Base-by-base conservation (phyloP, 2,329 filamentous ascomycete species). In the Dothistroma pini region DNA sequence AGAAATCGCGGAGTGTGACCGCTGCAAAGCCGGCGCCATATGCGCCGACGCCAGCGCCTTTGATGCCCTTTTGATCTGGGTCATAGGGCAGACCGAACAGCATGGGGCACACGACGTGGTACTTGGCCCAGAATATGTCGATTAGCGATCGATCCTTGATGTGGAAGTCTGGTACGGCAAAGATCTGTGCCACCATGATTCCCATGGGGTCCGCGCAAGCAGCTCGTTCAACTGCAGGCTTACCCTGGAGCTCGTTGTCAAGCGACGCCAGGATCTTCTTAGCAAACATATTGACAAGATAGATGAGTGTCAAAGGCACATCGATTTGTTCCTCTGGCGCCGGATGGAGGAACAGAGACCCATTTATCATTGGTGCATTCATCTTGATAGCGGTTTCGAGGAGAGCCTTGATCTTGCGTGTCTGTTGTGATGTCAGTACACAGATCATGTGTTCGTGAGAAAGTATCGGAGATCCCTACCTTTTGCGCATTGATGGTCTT, bases 51-150 rank as follows among this genome's bases (percentile, higher is more conserved):
- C 22, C 12, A 32, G 8, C n/a, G 29, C 86, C 87, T 88, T 96
- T 93, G 61, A 89, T 85, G 72, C 93, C 89, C 68, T 85, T 85
- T 75, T 97, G 92, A 68, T 90, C 35, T 7, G 7, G 14, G 25
- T 7, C 16, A 12, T 34, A 35, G 22, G 32, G 44, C 8, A 56
- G 21, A 19, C 93, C 93, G 73, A 96, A 97, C 0, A 99, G 80
- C 1, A 92, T 87, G 0, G 95, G 93, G 69, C 91, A 96, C 3
- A 85, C 81, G 16, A 89, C 81, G 62, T 92, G 86, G 70, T 90
- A 89, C 75, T 97, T 97, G 58, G 93, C 88, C 70, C 96, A 88
- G 32, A 97, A 81, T 61, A 97, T 90, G 72, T 96, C 90, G 56
- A 91, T 87, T 60, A 96, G 80, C 9, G 86, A 88, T 55, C 87